Evolutionary conservation across 495 filamentous ascomycete species (phyloP).

Genomic region (Aspergillus saccharolyticus): DNA sequence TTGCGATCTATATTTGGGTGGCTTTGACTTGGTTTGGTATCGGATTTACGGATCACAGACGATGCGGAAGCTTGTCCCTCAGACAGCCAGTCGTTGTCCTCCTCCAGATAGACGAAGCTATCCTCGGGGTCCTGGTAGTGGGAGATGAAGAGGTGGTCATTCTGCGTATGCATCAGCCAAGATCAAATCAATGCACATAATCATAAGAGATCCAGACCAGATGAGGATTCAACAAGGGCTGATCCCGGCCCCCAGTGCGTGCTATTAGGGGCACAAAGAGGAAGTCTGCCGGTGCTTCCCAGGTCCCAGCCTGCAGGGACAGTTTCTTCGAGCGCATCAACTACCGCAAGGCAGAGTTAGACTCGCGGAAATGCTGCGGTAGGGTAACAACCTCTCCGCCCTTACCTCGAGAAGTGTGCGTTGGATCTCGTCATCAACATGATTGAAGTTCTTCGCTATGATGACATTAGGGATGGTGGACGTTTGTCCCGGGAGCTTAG

Average conservation of each 20-base stretch:
- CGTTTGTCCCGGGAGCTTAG: slow-evolving; percentile 14
- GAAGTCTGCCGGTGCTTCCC: slow-evolving; percentile 73
- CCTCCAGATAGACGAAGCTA: slow-evolving; percentile 67
- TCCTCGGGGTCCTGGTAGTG: slow-evolving; percentile 75
- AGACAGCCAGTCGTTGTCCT: slow-evolving; percentile 43
- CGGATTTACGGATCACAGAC: slow-evolving; percentile 41
- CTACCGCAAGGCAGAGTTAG: slow-evolving; percentile 31
- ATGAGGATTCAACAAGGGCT: slow-evolving; percentile 39
- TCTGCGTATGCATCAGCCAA: slow-evolving; percentile 38
- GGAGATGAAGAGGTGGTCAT: slow-evolving; percentile 82
- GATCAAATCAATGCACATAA: not conserved
- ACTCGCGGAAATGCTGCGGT: no score
- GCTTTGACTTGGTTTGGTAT: slow-evolving; percentile 7
- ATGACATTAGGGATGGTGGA: slow-evolving; percentile 67
- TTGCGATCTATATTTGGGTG: slow-evolving; percentile 18
- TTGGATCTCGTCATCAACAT: slow-evolving; percentile 66
- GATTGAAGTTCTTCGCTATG: slow-evolving; percentile 73
- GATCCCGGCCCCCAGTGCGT: slow-evolving; percentile 24
- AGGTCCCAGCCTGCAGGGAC: slow-evolving; percentile 63
- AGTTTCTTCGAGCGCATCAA: slow-evolving; percentile 77
- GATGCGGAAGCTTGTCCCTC: slow-evolving; percentile 41
- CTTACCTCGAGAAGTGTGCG: slow-evolving; percentile 73
- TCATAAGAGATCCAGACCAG: slow-evolving; percentile 31
- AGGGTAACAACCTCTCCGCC: no score
- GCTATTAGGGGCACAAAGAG: slow-evolving; percentile 70